Percentiles rank a stretch among this genome's conserved stretches.
Conservation (phyloP, 352 stramenopile species). For the Aphanomyces stellatus region DNA sequence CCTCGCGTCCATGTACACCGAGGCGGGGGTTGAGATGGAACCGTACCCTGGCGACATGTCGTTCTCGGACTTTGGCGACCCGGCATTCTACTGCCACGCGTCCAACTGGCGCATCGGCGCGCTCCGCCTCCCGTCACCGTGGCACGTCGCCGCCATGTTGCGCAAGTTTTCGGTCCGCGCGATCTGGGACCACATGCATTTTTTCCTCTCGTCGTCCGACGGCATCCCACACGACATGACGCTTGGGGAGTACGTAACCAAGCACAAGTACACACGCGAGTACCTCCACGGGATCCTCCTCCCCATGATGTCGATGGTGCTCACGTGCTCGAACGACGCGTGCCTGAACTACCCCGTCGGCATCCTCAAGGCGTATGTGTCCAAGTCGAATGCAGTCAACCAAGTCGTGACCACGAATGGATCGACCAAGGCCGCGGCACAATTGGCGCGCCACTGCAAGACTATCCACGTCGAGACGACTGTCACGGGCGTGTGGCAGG, state of each 20-base stretch:
- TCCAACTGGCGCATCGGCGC: constrained; percentile 25
- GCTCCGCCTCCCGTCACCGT: constrained; percentile 24
- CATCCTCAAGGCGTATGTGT: constrained; percentile 24
- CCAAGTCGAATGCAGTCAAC: constrained; percentile 18
- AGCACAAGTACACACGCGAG: constrained; percentile 23
- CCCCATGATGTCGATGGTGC: constrained; percentile 27
- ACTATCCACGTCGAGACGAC: not conserved
- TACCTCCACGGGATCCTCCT: constrained; percentile 31
- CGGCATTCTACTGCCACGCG: constrained; percentile 5
- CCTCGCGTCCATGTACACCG: constrained; percentile 70
- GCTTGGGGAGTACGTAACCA: constrained; percentile 19
- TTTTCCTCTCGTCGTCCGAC: constrained; percentile 18
- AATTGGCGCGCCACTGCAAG: constrained; percentile 1
- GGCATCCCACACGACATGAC: not conserved
- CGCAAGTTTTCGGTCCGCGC: constrained; percentile 21
- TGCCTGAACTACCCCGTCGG: constrained; percentile 21
- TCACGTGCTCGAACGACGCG: constrained; percentile 24
- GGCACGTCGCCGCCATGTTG: constrained; percentile 12
- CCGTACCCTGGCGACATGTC: constrained; percentile 54
- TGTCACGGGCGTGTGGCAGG: constrained; percentile 16
- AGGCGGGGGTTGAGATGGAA: constrained; percentile 47
- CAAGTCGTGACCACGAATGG: constrained; percentile 22
- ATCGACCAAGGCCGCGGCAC: constrained; percentile 14
- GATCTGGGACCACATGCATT: constrained; percentile 26
- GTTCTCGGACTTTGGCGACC: constrained; percentile 26